A percentile compares a stretch with the other conserved stretches of the same genome.
Evolutionary conservation across 345 rosid species (phyloP).

Genomic region (Pistacia atlantica): DNA sequence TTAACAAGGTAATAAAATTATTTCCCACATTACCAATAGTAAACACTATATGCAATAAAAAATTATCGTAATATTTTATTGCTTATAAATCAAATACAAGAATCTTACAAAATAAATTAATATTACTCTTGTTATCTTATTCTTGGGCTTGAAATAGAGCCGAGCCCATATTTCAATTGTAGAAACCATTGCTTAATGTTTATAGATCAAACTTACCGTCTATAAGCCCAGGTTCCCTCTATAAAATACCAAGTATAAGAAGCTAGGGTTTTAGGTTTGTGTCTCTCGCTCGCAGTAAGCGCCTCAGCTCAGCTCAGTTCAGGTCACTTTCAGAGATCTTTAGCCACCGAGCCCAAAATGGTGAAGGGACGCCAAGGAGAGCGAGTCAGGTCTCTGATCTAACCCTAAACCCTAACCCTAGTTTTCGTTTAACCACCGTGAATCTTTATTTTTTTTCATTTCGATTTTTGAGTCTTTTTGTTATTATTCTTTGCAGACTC

Average conservation of each 20-base stretch:
- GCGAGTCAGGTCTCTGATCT: constrained; percentile 64
- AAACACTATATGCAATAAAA: no score
- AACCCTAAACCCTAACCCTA: neutral
- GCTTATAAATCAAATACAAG: no score
- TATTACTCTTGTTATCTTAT: no score
- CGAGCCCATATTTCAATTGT: no score
- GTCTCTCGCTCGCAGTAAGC: neutral
- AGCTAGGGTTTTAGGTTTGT: constrained; percentile 8
- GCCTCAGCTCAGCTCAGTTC: neutral
- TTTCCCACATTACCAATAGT: no score
- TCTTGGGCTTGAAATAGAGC: neutral
- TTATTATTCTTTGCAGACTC: constrained; percentile 51
- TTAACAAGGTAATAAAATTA: no score
- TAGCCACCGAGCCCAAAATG: constrained; percentile 42
- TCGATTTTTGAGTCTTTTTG: neutral
- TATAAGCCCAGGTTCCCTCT: neutral
- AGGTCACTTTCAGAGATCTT: constrained; percentile 1
- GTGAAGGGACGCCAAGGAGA: constrained; percentile 98
- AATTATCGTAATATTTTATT: no score
- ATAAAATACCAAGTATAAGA: neutral
- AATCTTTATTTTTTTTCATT: neutral
- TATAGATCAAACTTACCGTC: neutral
- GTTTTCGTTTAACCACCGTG: neutral
- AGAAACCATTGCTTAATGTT: neutral
- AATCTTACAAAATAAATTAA: no score